Evolutionary conservation across 768 basidiomycete species (phyloP).

Genomic region (Hygrophoropsis aurantiaca): DNA sequence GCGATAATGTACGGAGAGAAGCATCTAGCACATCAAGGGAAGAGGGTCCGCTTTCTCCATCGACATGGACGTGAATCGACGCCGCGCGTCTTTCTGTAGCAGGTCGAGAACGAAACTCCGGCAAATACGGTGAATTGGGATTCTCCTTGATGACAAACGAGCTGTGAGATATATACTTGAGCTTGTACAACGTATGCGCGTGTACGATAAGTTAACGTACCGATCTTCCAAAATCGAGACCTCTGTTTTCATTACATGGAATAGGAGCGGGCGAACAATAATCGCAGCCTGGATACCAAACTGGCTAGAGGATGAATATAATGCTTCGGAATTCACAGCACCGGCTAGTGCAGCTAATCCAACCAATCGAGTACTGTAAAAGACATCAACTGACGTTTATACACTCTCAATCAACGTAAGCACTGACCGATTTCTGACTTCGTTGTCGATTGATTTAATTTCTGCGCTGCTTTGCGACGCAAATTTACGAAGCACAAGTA

Average conservation of each 20-base stretch:
- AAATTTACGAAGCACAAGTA: conserved; percentile 66
- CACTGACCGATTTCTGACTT: conserved; percentile 70
- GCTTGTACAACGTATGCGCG: neutral
- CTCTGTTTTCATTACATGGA: conserved; percentile 64
- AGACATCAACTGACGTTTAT: neutral
- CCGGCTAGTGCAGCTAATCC: conserved; percentile 82
- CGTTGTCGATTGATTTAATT: conserved; percentile 55
- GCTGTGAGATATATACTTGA: conserved; percentile 37
- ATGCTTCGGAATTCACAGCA: conserved; percentile 79
- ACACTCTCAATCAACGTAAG: neutral
- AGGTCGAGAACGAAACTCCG: conserved; percentile 82
- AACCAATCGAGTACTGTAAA: conserved; percentile 73
- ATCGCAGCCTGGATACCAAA: conserved; percentile 71
- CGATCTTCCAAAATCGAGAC: conserved; percentile 62
- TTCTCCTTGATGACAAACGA: conserved; percentile 63
- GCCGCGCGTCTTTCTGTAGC: conserved; percentile 79
- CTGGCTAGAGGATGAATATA: conserved; percentile 70
- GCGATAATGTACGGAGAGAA: conserved; percentile 67
- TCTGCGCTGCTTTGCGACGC: conserved; percentile 55
- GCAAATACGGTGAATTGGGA: conserved; percentile 74
- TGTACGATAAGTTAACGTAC: conserved; percentile 39
- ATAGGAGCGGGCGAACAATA: conserved; percentile 71
- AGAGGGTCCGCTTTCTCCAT: conserved; percentile 85
- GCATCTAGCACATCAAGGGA: conserved; percentile 72
- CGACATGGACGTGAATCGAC: conserved; percentile 85